phyloP scores from a whole-genome alignment of 164 flowering plant species.

The Litsea cubeba region DNA sequence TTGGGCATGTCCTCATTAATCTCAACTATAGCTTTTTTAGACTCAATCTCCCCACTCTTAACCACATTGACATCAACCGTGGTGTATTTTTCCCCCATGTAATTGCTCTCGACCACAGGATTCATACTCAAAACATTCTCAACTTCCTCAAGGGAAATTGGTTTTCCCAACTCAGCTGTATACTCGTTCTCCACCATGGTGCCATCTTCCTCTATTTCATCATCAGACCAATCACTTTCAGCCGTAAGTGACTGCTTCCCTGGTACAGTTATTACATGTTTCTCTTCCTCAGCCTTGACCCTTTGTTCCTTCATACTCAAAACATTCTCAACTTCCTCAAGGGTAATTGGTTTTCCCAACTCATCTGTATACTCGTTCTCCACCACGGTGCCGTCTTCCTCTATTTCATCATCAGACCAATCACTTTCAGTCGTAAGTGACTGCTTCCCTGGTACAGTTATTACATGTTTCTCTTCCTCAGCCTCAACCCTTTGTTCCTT shows the following conservation, averaged over 20 bases:
- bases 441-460: conserved; percentile 5
- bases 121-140: conserved; percentile 9
- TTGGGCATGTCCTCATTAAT: too few species aligned
- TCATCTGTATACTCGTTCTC: not conserved
- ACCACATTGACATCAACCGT: not conserved
- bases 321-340: conserved; percentile 10
- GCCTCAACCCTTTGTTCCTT: conserved; percentile 23
- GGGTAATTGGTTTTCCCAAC: conserved; percentile 12
- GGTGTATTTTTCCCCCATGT: conserved; percentile 6
- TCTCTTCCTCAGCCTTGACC: conserved; percentile 19
- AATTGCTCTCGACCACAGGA: conserved; percentile 10
- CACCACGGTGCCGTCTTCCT: conserved; percentile 23
- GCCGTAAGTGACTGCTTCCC: conserved; percentile 6
- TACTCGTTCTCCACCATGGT: conserved; percentile 4
- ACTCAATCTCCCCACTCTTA: too few species aligned
- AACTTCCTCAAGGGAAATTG: conserved; percentile 4
- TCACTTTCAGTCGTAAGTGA: conserved; percentile 6
- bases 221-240: not conserved
- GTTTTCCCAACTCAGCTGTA: conserved; percentile 8
- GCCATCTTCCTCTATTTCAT: conserved; percentile 23
- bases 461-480: conserved; percentile 15
- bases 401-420: not conserved
- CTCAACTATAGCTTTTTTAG: too few species aligned
- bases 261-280: conserved; percentile 6
- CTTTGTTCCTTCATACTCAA: conserved; percentile 16